Percentiles rank a stretch among this genome's conserved stretches.
These are phyloP conservation scores for Urochloa ruziziensis DNA, from an alignment of 176 grass and related monocot genomes.

Conservation along the genomic window DNA sequence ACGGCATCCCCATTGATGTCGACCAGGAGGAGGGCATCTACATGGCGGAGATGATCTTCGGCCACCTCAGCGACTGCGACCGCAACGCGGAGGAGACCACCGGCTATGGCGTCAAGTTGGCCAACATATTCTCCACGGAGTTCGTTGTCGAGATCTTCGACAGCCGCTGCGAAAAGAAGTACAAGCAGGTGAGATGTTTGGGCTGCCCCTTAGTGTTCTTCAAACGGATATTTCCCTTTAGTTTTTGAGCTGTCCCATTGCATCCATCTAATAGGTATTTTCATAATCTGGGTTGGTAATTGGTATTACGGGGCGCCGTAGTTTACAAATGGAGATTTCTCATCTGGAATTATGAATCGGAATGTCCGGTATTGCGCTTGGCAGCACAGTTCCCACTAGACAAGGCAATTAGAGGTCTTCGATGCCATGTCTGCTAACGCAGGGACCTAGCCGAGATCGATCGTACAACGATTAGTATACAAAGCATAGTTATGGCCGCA, in stretches of 20 bases:
- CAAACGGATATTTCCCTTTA: neutral
- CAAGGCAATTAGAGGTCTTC: too few relatives aligned
- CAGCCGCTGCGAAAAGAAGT: constrained; percentile 52
- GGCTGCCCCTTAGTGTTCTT: neutral
- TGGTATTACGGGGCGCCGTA: neutral
- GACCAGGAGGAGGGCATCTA: constrained; percentile 70
- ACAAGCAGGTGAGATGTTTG: constrained; percentile 62
- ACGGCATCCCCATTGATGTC: constrained; percentile 78
- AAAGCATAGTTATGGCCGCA: too few relatives aligned
- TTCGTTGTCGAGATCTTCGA: constrained; percentile 74
- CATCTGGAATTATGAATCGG: too few relatives aligned
- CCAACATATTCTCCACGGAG: constrained; percentile 88
- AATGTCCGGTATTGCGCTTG: too few relatives aligned
- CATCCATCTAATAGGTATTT: neutral
- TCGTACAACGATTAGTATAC: too few relatives aligned
- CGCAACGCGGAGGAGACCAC: constrained; percentile 65
- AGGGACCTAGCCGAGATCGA: too few relatives aligned
- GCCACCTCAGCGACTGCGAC: constrained; percentile 80
- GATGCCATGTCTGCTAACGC: too few relatives aligned
- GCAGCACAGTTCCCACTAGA: too few relatives aligned
- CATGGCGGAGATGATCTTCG: constrained; percentile 80
- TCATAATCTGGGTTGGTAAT: too few relatives aligned
- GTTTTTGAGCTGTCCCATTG: neutral
- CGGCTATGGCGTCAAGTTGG: constrained; percentile 75
- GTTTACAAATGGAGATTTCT: neutral